Evolutionary conservation across 768 basidiomycete genomes (phyloP).

Genomic region (Trametes meyenii): DNA sequence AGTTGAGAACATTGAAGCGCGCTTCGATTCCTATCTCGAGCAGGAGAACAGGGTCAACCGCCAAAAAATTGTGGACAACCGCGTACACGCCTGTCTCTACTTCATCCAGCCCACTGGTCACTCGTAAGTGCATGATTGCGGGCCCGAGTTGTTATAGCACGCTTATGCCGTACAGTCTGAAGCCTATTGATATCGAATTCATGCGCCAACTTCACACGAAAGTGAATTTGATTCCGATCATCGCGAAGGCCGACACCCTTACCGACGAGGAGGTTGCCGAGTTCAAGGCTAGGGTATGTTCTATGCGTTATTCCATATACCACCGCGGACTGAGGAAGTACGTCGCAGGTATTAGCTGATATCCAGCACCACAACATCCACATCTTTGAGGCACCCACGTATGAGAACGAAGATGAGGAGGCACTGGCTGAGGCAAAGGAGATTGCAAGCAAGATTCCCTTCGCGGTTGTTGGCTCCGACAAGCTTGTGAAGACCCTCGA

Average conservation of each 20-base stretch:
- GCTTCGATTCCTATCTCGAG: slow-evolving; percentile 96
- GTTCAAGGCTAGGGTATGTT: slow-evolving; percentile 88
- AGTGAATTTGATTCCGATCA: slow-evolving; percentile 98
- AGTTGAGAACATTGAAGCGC: slow-evolving; percentile 95
- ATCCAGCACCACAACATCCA: slow-evolving; percentile 95
- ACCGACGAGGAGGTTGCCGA: slow-evolving; percentile 93
- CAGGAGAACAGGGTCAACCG: slow-evolving; percentile 99
- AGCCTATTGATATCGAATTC: slow-evolving; percentile 98
- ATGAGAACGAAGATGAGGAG: slow-evolving; percentile 99
- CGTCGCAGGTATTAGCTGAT: slow-evolving; percentile 79
- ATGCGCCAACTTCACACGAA: slow-evolving; percentile 97
- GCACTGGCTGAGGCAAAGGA: slow-evolving; percentile 97
- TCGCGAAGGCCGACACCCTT: slow-evolving; percentile 97
- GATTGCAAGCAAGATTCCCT: slow-evolving; percentile 97
- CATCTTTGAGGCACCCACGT: slow-evolving; percentile 97
- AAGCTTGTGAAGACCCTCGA: slow-evolving; percentile 78
- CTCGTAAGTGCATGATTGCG: slow-evolving; percentile 60
- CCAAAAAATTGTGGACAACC: slow-evolving; percentile 91
- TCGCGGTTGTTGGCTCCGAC: slow-evolving; percentile 97
- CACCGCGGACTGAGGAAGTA: not conserved
- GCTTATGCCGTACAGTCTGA: slow-evolving; percentile 59
- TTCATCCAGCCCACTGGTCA: slow-evolving; percentile 99
- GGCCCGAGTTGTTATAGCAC: slow-evolving; percentile 3
- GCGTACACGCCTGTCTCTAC: slow-evolving; percentile 98
- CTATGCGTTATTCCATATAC: slow-evolving; percentile 9